A percentile compares a stretch with the other conserved stretches of the same genome.
Conservation (phyloP, 176 grass and related monocot species). For the Carex pumila region DNA sequence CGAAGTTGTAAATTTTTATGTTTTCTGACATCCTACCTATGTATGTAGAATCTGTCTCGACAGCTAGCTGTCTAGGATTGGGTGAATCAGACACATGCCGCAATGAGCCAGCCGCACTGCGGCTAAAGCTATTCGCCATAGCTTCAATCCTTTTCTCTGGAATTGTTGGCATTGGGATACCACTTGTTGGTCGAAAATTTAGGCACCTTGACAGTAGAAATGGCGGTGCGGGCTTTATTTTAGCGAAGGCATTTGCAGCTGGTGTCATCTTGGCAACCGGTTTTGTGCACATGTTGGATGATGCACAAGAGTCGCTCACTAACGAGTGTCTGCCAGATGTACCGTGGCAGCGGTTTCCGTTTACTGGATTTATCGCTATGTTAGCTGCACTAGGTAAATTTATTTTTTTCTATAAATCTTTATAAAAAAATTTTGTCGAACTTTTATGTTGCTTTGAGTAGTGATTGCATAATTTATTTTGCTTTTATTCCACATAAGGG, state of each 20-base stretch:
- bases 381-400: constrained; percentile 49
- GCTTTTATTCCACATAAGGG: background rate
- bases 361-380: constrained; percentile 88
- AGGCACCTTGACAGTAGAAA: background rate
- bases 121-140: constrained; percentile 59
- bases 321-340: constrained; percentile 45
- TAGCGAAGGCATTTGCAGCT: constrained; percentile 68
- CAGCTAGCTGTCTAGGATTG: constrained; percentile 29
- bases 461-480: background rate
- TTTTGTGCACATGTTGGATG: constrained; percentile 79
- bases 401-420: background rate
- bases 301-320: constrained; percentile 41
- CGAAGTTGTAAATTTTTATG: background rate
- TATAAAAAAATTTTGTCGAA: background rate
- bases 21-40: background rate
- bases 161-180: constrained; percentile 49
- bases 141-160: constrained; percentile 44
- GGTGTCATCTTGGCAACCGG: constrained; percentile 76
- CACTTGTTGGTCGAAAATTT: constrained; percentile 30
- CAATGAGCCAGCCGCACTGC: constrained; percentile 43
- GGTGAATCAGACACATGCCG: constrained; percentile 37
- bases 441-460: background rate
- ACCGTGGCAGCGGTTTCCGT: constrained; percentile 68
- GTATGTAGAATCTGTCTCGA: constrained; percentile 31
- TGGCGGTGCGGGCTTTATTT: constrained; percentile 31